A percentile compares a stretch with the other conserved stretches of the same genome.
phyloP scores from a whole-genome alignment of 306 rosid species.

The Cucurbita ficifolia region DNA sequence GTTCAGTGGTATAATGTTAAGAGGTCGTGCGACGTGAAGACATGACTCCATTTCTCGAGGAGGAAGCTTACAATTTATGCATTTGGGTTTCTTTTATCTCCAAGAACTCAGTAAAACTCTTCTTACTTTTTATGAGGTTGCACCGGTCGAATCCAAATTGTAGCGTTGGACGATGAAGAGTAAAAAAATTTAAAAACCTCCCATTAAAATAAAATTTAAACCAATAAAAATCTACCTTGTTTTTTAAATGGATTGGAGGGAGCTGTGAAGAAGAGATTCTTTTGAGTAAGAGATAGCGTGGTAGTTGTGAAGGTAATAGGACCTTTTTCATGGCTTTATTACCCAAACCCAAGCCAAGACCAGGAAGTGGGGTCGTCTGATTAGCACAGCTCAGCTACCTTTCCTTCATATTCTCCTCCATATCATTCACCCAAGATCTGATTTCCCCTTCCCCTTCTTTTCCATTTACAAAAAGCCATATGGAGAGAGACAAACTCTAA shows the following conservation, averaged over 20 bases:
- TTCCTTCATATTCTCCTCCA: not conserved
- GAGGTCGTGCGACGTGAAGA: too few relatives aligned
- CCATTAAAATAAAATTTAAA: too few relatives aligned
- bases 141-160: too few relatives aligned
- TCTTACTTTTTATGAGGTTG: too few relatives aligned
- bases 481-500: not conserved
- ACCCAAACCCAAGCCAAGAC: not conserved
- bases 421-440: constrained; percentile 1
- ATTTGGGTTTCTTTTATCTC: too few relatives aligned
- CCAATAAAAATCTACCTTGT: too few relatives aligned
- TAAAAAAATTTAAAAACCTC: too few relatives aligned
- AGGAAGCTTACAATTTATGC: too few relatives aligned
- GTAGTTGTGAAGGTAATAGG: not conserved
- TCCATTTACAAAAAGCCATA: not conserved
- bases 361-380: not conserved
- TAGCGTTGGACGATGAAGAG: too few relatives aligned
- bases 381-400: not conserved
- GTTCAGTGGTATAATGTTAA: too few relatives aligned
- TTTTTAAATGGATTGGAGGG: not conserved
- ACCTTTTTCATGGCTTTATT: not conserved
- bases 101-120: too few relatives aligned
- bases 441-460: not conserved
- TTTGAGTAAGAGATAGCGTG: not conserved
- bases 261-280: not conserved
- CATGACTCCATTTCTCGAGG: too few relatives aligned